These are phyloP conservation scores for Alternaria sp. DNA, from an alignment of 2,329 filamentous ascomycete genomes.

Conservation along the genomic window DNA sequence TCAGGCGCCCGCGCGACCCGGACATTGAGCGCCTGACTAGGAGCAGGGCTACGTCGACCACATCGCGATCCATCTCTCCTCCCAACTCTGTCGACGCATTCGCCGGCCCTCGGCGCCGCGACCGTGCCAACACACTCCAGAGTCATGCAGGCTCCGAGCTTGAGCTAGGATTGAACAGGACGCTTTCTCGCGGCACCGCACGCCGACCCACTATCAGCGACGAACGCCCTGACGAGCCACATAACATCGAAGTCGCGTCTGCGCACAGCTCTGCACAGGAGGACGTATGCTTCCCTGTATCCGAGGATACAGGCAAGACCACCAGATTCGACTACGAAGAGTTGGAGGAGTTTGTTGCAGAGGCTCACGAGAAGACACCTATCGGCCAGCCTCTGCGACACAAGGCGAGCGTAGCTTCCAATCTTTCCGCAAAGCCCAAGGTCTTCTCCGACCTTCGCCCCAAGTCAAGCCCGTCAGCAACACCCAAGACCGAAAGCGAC, in stretches of 20 bases:
- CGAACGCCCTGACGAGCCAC: conserved; percentile 64
- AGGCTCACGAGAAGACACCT: conserved; percentile 60
- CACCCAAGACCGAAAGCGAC: conserved; percentile 50
- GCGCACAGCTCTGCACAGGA: conserved; percentile 79
- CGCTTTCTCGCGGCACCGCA: conserved; percentile 73
- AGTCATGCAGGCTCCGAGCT: conserved; percentile 62
- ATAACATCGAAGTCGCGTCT: conserved; percentile 68
- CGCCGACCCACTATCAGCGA: conserved; percentile 67
- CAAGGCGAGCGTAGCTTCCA: conserved; percentile 46
- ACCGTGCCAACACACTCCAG: conserved; percentile 74
- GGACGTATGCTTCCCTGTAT: conserved; percentile 87
- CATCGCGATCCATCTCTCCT: conserved; percentile 78
- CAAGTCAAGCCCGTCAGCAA: conserved; percentile 46
- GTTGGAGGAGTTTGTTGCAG: conserved; percentile 86
- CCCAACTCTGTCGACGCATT: conserved; percentile 99
- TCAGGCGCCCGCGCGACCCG: conserved; percentile 53
- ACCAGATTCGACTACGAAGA: conserved; percentile 91
- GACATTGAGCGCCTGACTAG: conserved; percentile 46
- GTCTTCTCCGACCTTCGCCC: conserved; percentile 70
- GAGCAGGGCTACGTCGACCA: conserved; percentile 60
- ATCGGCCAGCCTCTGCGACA: conserved; percentile 54
- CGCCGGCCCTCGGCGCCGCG: conserved; percentile 85
- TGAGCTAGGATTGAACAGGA: conserved; percentile 70
- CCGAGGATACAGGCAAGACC: conserved; percentile 75
- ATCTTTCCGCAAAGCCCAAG: conserved; percentile 60